phyloP scores from a whole-genome alignment of 345 rosid species.

The Pseudoturritis turrita region DNA sequence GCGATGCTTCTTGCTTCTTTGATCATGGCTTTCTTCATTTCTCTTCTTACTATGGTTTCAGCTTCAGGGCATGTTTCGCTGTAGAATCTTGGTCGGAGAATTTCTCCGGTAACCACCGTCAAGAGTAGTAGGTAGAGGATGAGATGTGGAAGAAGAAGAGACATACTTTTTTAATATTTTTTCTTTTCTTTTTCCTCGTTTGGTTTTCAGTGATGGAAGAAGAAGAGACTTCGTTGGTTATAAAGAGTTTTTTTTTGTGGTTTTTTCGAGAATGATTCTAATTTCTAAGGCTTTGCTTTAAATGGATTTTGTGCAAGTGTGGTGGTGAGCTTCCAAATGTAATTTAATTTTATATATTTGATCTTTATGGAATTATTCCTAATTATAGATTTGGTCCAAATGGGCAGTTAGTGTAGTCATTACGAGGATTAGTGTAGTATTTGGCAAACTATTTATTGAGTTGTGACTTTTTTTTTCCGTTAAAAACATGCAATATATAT shows the following conservation, averaged over 20 bases:
- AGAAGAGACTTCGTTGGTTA: slow-evolving; percentile 12
- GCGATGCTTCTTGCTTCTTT: slow-evolving; percentile 78
- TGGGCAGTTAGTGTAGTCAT: neutral
- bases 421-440: neutral
- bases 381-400: neutral
- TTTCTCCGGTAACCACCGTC: slow-evolving; percentile 9
- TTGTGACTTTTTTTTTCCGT: too few species aligned
- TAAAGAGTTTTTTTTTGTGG: slow-evolving; percentile 17
- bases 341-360: neutral
- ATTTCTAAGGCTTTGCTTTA: neutral
- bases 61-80: slow-evolving; percentile 71
- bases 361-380: neutral
- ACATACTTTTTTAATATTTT: slow-evolving; percentile 12
- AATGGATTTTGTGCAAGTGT: slow-evolving; percentile 17
- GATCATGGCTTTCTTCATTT: slow-evolving; percentile 52
- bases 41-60: slow-evolving; percentile 53
- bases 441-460: too few species aligned
- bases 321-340: slow-evolving; percentile 19
- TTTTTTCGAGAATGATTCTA: slow-evolving; percentile 12
- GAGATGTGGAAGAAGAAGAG: slow-evolving; percentile 11
- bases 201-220: slow-evolving; percentile 6
- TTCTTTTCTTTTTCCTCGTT: neutral
- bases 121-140: slow-evolving; percentile 23
- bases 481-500: too few species aligned
- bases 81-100: slow-evolving; percentile 66